Base-by-base conservation (phyloP, 1,284 basidiomycete genomes). In the Moesziomyces sp. region DNA sequence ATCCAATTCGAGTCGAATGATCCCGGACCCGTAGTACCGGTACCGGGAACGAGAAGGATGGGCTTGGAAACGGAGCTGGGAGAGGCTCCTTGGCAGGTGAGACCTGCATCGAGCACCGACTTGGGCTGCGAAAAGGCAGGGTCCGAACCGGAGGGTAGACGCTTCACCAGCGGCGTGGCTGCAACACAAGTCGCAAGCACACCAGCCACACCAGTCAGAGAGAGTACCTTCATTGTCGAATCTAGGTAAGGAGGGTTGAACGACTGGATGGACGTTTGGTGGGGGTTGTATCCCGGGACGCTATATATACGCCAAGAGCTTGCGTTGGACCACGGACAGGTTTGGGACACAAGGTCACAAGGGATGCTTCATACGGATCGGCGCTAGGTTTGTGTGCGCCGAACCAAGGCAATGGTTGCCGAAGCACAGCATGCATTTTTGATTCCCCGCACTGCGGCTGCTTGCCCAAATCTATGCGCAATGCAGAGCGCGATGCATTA, bases 11-110 rank as follows among this genome's bases (percentile, higher is more conserved):
- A 65, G 45, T 69, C 72, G 43, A 55, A 74, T 8, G 55, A 55
- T 16, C 63, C 48, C 5, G 46, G 16, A 4, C 66, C 72, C 2
- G 48, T 65, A 4, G 30, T 44, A 23, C 62, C 72, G 0, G 72
- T 74, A 11, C 72, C 72, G 19, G 72, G 72, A 2, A 74, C 66
- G 34, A 74, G 62, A 8, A 74, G 66, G 42, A 72, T 62, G 7
- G 69, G 69, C 3, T 72, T 66, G 34, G 40, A 19, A 14, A 59
- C 58, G 24, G 69, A 62, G n/a, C 55, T 57, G 13, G 69, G 63
- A 0, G 69, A 63, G 24, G 63, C 63, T 6, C 10, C 46, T 5
- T 57, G 38, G 40, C 69, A 72, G 4, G 34, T 14, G 4, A 72
- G 57, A 0, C 49, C 69, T 0, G 56, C 56, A 42, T 23, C 52